Conservation (phyloP, 768 basidiomycete genomes). For the Lanmaoa rubissima region DNA sequence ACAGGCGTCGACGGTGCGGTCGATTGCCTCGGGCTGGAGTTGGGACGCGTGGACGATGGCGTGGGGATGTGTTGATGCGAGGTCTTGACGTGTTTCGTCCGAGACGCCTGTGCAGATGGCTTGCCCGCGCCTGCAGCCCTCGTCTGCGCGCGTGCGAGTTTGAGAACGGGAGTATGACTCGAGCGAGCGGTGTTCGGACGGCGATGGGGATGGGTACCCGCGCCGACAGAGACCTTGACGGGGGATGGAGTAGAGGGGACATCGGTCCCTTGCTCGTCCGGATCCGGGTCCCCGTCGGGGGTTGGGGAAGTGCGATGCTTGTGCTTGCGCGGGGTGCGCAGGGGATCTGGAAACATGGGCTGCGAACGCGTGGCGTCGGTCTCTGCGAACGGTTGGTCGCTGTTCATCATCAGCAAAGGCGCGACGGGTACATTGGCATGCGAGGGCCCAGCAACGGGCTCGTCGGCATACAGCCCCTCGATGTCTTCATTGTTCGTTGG, state of each 20-base stretch:
- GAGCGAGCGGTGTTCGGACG: not conserved
- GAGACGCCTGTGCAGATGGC: not conserved
- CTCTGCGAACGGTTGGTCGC: constrained; percentile 15
- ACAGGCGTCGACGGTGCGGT: constrained; percentile 18
- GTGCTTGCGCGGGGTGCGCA: constrained; percentile 34
- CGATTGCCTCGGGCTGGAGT: constrained; percentile 6
- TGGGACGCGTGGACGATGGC: constrained; percentile 21
- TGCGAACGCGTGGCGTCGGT: constrained; percentile 9
- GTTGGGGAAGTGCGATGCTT: constrained; percentile 14
- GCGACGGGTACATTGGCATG: constrained; percentile 14
- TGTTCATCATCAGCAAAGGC: constrained; percentile 25
- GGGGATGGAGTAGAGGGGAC: constrained; percentile 32
- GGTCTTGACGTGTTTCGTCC: constrained; percentile 16
- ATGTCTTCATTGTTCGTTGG: constrained; percentile 33
- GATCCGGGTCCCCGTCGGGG: not conserved
- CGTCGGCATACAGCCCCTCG: constrained; percentile 36
- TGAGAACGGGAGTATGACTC: not conserved
- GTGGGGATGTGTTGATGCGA: constrained; percentile 26
- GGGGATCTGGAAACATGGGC: constrained; percentile 21
- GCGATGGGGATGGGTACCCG: not conserved
- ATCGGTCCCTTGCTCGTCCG: constrained; percentile 9
- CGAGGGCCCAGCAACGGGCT: constrained; percentile 30
- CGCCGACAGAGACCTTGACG: constrained; percentile 24
- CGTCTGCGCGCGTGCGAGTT: constrained; percentile 15
- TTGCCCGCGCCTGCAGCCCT: constrained; percentile 4